phyloP scores from a whole-genome alignment of 345 rosid genomes.

The Clarkia xantiana region DNA sequence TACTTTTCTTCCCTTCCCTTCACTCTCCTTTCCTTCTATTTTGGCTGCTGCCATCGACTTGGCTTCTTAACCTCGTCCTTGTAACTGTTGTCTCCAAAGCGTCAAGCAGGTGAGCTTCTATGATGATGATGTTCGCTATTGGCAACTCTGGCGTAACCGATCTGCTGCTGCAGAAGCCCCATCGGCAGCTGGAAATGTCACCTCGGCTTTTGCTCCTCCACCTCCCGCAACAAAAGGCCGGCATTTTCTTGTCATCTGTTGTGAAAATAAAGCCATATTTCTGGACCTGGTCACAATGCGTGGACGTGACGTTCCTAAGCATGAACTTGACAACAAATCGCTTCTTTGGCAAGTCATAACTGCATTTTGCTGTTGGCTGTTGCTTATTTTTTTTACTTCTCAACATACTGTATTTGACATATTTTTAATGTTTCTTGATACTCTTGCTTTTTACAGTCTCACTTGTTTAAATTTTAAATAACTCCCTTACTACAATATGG shows the following conservation, averaged over 20 bases:
- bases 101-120: conserved; percentile 92
- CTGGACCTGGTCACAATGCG: conserved; percentile 97
- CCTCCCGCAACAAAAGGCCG: conserved; percentile 85
- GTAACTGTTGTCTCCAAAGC: conserved; percentile 25
- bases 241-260: conserved; percentile 91
- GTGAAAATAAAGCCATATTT: conserved; percentile 91
- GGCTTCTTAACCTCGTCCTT: neutral
- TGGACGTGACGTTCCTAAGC: conserved; percentile 93
- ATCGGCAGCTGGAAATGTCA: conserved; percentile 65
- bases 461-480: neutral
- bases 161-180: conserved; percentile 96
- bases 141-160: conserved; percentile 94
- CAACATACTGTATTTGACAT: neutral
- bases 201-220: conserved; percentile 69
- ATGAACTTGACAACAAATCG: conserved; percentile 87
- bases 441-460: neutral
- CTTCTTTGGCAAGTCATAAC: conserved; percentile 52
- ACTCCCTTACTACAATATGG: too few relatives aligned
- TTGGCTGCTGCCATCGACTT: neutral
- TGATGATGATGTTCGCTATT: conserved; percentile 87
- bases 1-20: conserved; percentile 9
- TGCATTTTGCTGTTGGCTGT: neutral
- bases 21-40: neutral
- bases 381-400: neutral
- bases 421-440: neutral